Evolutionary conservation across 2,329 filamentous ascomycete species (phyloP).

Genomic region (Fusarium sp.): DNA sequence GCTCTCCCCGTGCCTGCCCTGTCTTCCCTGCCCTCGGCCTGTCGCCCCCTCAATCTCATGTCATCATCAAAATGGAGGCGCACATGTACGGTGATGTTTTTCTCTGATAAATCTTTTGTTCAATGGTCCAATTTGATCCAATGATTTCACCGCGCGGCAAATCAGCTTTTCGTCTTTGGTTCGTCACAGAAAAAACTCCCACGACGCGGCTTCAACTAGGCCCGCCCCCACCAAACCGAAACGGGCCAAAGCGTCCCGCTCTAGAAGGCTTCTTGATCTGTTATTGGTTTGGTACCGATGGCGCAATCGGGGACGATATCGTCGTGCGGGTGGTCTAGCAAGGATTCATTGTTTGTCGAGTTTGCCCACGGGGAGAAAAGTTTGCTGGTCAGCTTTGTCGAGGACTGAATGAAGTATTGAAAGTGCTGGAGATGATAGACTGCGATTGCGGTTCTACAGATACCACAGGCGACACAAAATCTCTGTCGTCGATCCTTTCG

Average conservation of each 20-base stretch:
- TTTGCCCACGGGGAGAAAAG: slow-evolving; percentile 6
- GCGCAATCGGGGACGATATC: slow-evolving; percentile 41
- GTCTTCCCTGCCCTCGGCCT: not conserved
- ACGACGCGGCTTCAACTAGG: slow-evolving; percentile 9
- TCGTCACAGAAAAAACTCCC: slow-evolving; percentile 6
- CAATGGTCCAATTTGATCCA: slow-evolving; percentile 21
- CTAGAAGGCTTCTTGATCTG: not conserved
- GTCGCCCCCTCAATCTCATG: not conserved
- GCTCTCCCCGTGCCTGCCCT: slow-evolving; percentile 4
- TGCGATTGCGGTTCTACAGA: not conserved
- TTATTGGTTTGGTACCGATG: slow-evolving; percentile 33
- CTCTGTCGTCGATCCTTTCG: not conserved
- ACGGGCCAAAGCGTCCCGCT: slow-evolving; percentile 26
- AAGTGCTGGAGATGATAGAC: not conserved
- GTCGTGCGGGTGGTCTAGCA: slow-evolving; percentile 34
- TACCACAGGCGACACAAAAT: not conserved
- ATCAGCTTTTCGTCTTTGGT: slow-evolving; percentile 3
- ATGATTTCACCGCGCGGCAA: slow-evolving; percentile 23
- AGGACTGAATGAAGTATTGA: not conserved
- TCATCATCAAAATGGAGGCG: not conserved
- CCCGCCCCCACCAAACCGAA: slow-evolving; percentile 22
- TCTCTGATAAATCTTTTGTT: slow-evolving; percentile 2
- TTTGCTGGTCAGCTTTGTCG: not conserved
- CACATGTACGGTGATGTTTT: not conserved
- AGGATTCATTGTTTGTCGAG: slow-evolving; percentile 9